These are phyloP conservation scores for Alternaria panax DNA, from an alignment of 2,329 filamentous ascomycete species.

Conservation along the genomic window DNA sequence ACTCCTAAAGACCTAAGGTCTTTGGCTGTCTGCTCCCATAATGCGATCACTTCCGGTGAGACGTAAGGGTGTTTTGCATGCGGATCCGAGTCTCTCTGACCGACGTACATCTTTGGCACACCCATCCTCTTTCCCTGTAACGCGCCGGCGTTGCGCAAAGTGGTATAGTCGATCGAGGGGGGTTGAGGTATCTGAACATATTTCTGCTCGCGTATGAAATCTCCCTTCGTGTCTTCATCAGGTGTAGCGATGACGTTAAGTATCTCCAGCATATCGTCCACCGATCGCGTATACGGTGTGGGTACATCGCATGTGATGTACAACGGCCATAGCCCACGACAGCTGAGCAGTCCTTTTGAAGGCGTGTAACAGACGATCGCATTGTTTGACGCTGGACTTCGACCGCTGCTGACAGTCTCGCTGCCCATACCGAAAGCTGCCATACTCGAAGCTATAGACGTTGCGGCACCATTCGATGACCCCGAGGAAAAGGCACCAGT, in stretches of 20 bases:
- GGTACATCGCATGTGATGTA: conserved; percentile 65
- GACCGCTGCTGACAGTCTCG: conserved; percentile 65
- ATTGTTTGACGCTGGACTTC: conserved; percentile 65
- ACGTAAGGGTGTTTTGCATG: conserved; percentile 47
- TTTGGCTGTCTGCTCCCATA: conserved; percentile 44
- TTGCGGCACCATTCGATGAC: conserved; percentile 65
- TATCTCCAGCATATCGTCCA: conserved; percentile 60
- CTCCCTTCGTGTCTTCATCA: conserved; percentile 54
- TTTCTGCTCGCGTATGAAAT: conserved; percentile 64
- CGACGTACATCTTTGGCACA: conserved; percentile 62
- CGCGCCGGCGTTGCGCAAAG: conserved; percentile 41
- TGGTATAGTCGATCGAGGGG: conserved; percentile 46
- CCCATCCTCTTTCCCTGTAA: conserved; percentile 58
- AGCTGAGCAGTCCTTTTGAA: conserved; percentile 60
- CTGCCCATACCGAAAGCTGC: conserved; percentile 62
- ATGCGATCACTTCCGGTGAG: conserved; percentile 49
- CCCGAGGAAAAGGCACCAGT: conserved; percentile 65
- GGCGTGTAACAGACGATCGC: conserved; percentile 64
- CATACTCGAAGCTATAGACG: conserved; percentile 59
- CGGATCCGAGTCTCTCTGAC: conserved; percentile 44
- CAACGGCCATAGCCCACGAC: conserved; percentile 63
- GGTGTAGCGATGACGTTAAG: conserved; percentile 58
- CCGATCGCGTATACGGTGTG: conserved; percentile 61
- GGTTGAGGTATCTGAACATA: conserved; percentile 53
- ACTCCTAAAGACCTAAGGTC: conserved; percentile 54